Evolutionary conservation across 108 stramenopile genomes (phyloP), one percentile per base, ranked within the genome.

Genomic region (Skeletonema potamos): DNA sequence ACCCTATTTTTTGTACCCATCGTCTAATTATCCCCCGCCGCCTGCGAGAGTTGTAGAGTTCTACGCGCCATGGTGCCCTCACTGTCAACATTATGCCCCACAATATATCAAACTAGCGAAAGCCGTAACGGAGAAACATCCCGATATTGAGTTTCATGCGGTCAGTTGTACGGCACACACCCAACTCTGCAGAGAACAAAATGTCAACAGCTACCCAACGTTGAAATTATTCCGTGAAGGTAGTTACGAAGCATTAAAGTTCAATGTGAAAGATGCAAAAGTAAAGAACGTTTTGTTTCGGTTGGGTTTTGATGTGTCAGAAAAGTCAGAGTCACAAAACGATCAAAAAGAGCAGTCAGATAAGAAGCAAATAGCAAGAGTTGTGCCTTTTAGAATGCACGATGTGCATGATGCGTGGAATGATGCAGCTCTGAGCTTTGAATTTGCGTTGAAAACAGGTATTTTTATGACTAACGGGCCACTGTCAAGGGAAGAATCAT

Each of bases 361-460:
- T 17, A 24, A 59, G 30, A 59, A 59, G 1, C 17, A 59, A 10
- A 59, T 59, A 18, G 58, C 58, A 0, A 30, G 58, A 57, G 79
- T 80, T 24, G 36, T 68, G 18, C 67, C 72, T 72, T 62, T 82
- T 63, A 54, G 63, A 70, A 24, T 74, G 62, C 68, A 89, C 78
- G 75, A 63, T 32, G 75, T 79, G 27, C 72, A 78, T 22, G 87
- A 89, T 54, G 66, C 86, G 1, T 94, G 80, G 72, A 64, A 81
- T 62, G 90, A 94, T 77, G 91, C 91, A 6, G 76, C 74, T 26
- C 59, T 81, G 24, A 86, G 86, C 17, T 91, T 94, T 73, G 77
- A 89, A 44, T 92, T 91, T 70, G 77, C 84, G 13, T 54, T 94
- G 64, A 76, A 84, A 27, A 79, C 86, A 59, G 81, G 81, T 7